These are phyloP conservation scores for Scheffersomyces stipitis DNA, from an alignment of 805 yeast species.

Conservation along the genomic window DNA sequence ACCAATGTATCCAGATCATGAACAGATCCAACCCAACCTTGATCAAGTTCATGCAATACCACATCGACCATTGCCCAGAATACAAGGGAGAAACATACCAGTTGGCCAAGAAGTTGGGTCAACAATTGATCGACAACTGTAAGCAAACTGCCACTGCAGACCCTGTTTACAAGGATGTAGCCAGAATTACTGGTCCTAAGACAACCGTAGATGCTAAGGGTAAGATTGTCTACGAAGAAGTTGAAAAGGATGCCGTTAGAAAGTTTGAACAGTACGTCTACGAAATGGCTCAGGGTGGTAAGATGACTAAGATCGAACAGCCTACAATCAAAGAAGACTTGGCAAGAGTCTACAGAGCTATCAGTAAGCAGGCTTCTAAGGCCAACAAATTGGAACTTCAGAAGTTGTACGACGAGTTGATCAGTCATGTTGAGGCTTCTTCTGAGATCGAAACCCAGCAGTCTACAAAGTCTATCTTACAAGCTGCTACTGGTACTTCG, in stretches of 20 bases:
- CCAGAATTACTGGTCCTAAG: conserved; percentile 93
- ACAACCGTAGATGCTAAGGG: conserved; percentile 88
- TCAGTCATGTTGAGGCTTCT: conserved; percentile 65
- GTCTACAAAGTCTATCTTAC: conserved; percentile 54
- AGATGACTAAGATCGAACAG: conserved; percentile 65
- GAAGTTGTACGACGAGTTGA: conserved; percentile 66
- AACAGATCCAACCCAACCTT: conserved; percentile 93
- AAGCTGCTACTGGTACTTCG: conserved; percentile 43
- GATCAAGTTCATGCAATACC: conserved; percentile 95
- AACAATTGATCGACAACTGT: conserved; percentile 94
- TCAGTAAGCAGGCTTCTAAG: conserved; percentile 68
- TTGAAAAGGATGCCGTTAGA: conserved; percentile 84
- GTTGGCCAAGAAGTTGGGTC: conserved; percentile 86
- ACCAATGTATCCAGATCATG: conserved; percentile 96
- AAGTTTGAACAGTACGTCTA: conserved; percentile 93
- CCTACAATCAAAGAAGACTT: conserved; percentile 85
- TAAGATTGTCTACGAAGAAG: conserved; percentile 79
- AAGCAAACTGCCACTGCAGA: conserved; percentile 73
- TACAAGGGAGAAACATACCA: conserved; percentile 88
- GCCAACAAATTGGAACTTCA: conserved; percentile 67
- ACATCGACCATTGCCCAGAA: conserved; percentile 77
- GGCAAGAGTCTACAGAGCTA: conserved; percentile 77
- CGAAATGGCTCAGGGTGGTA: conserved; percentile 96
- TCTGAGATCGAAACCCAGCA: conserved; percentile 70
- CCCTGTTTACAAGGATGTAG: conserved; percentile 95